Evolutionary conservation across 176 grass and related monocot genomes (phyloP).

Genomic region (Triticum turgidum): DNA sequence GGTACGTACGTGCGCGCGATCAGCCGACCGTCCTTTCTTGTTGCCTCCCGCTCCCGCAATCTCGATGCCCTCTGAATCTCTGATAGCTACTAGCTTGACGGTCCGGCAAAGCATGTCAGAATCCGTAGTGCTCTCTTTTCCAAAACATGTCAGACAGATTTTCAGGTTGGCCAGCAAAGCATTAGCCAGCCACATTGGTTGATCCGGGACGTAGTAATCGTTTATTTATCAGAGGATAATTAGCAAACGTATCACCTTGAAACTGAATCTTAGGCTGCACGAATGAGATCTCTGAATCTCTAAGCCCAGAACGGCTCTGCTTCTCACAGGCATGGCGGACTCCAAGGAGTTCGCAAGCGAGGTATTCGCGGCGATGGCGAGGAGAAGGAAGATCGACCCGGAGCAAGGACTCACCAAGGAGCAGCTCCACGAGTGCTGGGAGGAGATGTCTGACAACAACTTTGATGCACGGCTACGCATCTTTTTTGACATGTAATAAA

Average conservation of each 20-base stretch:
- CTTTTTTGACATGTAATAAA: slow-evolving; percentile 99
- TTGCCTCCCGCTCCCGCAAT: neutral
- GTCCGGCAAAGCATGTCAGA: neutral
- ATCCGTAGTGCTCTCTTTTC: neutral
- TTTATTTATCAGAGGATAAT: neutral
- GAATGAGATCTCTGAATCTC: neutral
- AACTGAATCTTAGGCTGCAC: neutral
- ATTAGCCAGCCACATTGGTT: neutral
- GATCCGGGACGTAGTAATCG: neutral
- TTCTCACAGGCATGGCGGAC: slow-evolving; percentile 73
- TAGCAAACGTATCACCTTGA: neutral
- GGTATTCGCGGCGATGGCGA: slow-evolving; percentile 69
- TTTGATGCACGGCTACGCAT: slow-evolving; percentile 82
- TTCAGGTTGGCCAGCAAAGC: neutral
- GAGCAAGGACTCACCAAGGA: slow-evolving; percentile 64
- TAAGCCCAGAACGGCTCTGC: neutral
- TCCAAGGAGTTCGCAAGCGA: slow-evolving; percentile 89
- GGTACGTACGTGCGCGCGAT: slow-evolving; percentile 33
- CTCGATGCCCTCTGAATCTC: neutral
- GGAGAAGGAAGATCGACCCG: slow-evolving; percentile 57
- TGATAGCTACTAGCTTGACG: neutral
- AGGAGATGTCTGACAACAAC: slow-evolving; percentile 93
- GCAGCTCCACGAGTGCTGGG: slow-evolving; percentile 83
- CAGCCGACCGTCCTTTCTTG: neutral
- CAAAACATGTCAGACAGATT: neutral